Percentiles rank a stretch among this genome's conserved stretches.
phyloP scores from a whole-genome alignment of 2,329 filamentous ascomycete genomes.

The Claviceps fusiformis region DNA sequence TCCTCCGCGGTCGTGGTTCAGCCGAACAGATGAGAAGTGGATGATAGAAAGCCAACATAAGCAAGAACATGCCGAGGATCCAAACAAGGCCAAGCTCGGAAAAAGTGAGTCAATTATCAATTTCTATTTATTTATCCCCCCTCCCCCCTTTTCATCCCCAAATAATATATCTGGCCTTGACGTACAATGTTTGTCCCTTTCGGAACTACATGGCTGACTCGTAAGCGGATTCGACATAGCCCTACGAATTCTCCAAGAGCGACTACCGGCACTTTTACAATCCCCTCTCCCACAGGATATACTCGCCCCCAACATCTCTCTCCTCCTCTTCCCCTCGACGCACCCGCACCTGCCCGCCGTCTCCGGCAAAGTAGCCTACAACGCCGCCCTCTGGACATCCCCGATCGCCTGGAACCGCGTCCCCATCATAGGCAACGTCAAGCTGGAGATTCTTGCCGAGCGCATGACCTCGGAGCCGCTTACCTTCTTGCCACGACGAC shows the following conservation, averaged over 20 bases:
- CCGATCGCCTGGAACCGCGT: constrained; percentile 92
- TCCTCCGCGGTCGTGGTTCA: constrained; percentile 16
- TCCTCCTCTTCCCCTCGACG: constrained; percentile 60
- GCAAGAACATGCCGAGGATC: constrained; percentile 27
- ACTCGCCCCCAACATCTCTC: constrained; percentile 58
- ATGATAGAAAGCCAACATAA: constrained; percentile 13
- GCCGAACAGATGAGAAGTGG: constrained; percentile 17
- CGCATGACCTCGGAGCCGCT: constrained; percentile 58
- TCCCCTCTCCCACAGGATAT: constrained; percentile 60
- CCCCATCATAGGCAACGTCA: constrained; percentile 80
- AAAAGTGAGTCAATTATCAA: constrained; percentile 33
- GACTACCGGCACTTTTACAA: constrained; percentile 53
- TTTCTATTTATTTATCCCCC: neutral
- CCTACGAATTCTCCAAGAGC: constrained; percentile 50
- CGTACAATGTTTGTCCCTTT: neutral
- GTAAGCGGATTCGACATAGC: constrained; percentile 24
- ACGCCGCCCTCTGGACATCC: constrained; percentile 87
- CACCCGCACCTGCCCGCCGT: constrained; percentile 87
- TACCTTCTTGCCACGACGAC: constrained; percentile 30
- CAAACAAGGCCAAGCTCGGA: constrained; percentile 49
- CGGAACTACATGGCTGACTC: neutral
- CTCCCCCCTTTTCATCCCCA: neutral
- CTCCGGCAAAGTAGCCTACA: constrained; percentile 78
- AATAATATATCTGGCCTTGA: neutral
- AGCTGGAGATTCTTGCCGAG: constrained; percentile 76